Evolutionary conservation across 2,329 filamentous ascomycete species (phyloP).

Genomic region (Sporothrix luriei): DNA sequence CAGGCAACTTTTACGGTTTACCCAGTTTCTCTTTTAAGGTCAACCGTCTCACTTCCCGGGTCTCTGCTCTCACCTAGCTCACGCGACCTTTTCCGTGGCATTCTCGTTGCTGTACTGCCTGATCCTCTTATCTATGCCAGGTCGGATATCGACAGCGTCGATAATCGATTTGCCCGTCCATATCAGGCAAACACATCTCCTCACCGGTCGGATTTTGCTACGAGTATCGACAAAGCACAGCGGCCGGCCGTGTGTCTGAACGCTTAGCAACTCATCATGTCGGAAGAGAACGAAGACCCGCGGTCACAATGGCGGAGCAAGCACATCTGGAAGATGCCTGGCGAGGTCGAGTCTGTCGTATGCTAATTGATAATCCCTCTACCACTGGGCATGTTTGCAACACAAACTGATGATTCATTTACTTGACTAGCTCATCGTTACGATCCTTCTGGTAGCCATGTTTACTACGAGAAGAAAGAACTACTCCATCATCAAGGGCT

Average conservation of each 20-base stretch:
- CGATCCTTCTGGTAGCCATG: slow-evolving; percentile 29
- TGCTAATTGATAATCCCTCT: neutral
- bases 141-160: neutral
- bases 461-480: slow-evolving; percentile 27
- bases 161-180: neutral
- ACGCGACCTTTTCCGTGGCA: too few relatives aligned
- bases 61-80: neutral
- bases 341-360: slow-evolving; percentile 29
- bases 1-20: neutral
- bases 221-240: neutral
- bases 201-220: neutral
- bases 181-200: neutral
- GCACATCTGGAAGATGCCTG: slow-evolving; percentile 32
- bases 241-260: neutral
- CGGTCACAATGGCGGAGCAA: slow-evolving; percentile 31
- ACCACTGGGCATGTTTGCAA: neutral
- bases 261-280: slow-evolving; percentile 10
- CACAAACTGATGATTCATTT: neutral
- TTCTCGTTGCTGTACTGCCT: neutral
- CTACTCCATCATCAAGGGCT: slow-evolving; percentile 20
- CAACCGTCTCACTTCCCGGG: neutral
- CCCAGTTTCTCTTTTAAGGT: neutral
- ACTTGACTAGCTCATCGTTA: slow-evolving; percentile 25
- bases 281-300: neutral
- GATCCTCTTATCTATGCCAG: too few relatives aligned